Base-by-base conservation (phyloP, 2,329 filamentous ascomycete species). In the Phialophora verrucosa region DNA sequence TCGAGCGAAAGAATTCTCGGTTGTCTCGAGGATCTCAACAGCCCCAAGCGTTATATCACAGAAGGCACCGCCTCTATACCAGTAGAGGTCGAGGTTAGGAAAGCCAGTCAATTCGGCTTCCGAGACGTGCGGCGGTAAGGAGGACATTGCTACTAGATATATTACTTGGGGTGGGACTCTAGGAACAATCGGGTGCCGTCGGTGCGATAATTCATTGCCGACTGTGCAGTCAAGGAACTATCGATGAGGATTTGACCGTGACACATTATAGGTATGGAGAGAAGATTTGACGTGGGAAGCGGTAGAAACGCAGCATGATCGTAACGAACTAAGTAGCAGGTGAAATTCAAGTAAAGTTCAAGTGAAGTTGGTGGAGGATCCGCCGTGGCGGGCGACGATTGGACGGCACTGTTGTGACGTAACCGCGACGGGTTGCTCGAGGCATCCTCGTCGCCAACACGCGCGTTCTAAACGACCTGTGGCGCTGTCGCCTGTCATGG, bases 341-440 rank as follows among this genome's bases (percentile, higher is more conserved):
- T 44, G 14, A 42, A 42, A 14, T 17, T 4, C 14, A 42, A 42
- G 3, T 17, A 17, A 44, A n/a, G 14, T n/a, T n/a, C 38, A n/a
- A 44, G 38, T 44, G 38, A 44, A 44, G 17, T 20, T 44, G 17
- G 38, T 44, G 38, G 32, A 35, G 31, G 32, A 44, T 54, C 3
- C 29, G 53, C 53, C n/a, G 25, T 35, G 29, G 25, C 49, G 14
- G 31, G 29, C 25, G 20, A 17, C 49, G 2, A 55, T 55, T 55
- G 53, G 53, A 31, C 29, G 53, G 29, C 25, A 55, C 25, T 11
- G 25, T 0, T 20, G 53, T 55, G 53, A 55, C 53, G 53, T 55
- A 55, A 53, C 23, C 2, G 12, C 17, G 25, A 29, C 49, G 49
- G 49, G 20, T 51, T 44, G 17, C 23, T 51, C 23, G 49, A 25